Evolutionary conservation across 768 basidiomycete species (phyloP).

Genomic region (Filobasidium wieringae): DNA sequence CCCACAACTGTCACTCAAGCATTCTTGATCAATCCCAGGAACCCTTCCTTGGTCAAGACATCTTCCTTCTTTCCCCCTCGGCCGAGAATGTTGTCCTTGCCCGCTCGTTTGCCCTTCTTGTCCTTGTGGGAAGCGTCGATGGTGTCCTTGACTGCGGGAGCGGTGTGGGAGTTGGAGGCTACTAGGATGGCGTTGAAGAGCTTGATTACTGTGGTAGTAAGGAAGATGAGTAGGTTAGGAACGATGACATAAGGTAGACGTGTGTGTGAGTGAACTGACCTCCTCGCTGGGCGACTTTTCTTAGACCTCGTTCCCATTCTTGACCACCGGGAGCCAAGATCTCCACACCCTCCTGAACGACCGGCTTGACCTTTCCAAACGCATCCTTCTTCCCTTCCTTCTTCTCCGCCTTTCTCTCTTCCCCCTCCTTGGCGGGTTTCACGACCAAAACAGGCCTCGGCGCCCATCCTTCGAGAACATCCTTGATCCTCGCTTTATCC

Average conservation of each 20-base stretch:
- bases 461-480: constrained; percentile 39
- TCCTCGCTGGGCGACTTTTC: constrained; percentile 39
- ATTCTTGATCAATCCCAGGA: constrained; percentile 38
- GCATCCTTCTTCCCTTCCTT: neutral
- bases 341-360: constrained; percentile 15
- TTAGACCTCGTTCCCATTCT: constrained; percentile 39
- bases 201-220: constrained; percentile 32
- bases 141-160: constrained; percentile 22
- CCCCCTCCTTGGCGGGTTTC: neutral
- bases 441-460: constrained; percentile 1
- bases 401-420: neutral
- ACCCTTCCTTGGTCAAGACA: constrained; percentile 38
- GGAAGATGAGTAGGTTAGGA: neutral
- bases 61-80: constrained; percentile 33
- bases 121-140: constrained; percentile 22
- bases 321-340: constrained; percentile 23
- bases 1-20: neutral
- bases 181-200: constrained; percentile 40
- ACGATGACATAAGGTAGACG: neutral
- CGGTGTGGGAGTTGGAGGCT: constrained; percentile 20
- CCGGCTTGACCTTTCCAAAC: neutral
- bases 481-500: constrained; percentile 35
- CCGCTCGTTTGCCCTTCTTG: constrained; percentile 31
- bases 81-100: constrained; percentile 39
- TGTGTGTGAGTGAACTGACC: constrained; percentile 25